Evolutionary conservation across 2,329 filamentous ascomycete genomes (phyloP).

Genomic region (Thelonectria discophora): DNA sequence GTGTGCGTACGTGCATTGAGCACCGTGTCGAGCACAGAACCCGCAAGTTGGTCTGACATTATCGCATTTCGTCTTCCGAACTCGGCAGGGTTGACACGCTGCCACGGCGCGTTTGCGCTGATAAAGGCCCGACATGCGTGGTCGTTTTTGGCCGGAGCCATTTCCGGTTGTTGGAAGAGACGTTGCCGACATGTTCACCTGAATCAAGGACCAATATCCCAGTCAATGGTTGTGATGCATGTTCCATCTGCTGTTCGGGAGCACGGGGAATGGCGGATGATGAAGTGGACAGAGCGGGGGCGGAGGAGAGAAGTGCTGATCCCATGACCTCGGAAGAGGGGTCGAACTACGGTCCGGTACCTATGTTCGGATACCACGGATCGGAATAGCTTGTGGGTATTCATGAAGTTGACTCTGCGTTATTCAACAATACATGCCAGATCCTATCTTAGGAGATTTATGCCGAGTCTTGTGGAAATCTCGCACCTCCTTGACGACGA

Average conservation of each 20-base stretch:
- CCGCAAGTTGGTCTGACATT: constrained; percentile 23
- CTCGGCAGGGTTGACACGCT: constrained; percentile 22
- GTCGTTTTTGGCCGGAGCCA: constrained; percentile 15
- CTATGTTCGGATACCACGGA: too few species aligned
- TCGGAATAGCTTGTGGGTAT: too few species aligned
- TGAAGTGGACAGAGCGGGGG: not conserved
- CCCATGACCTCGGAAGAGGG: not conserved
- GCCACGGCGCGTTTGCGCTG: constrained; percentile 26
- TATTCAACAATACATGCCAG: too few species aligned
- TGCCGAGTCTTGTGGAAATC: constrained; percentile 4
- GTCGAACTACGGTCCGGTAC: too few species aligned
- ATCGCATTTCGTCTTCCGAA: constrained; percentile 28
- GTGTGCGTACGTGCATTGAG: constrained; percentile 23
- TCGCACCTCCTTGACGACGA: not conserved
- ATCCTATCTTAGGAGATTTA: not conserved
- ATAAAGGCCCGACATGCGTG: constrained; percentile 17
- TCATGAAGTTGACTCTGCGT: too few species aligned
- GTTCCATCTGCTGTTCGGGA: not conserved
- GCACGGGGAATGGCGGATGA: not conserved
- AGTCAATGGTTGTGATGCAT: too few species aligned
- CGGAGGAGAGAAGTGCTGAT: not conserved
- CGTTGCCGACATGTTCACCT: not conserved
- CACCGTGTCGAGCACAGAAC: constrained; percentile 21
- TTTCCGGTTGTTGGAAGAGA: not conserved
- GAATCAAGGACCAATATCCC: too few species aligned